Evolutionary conservation across 768 basidiomycete species (phyloP), one percentile per base, ranked within the genome.

Genomic region (Lyophyllum semitale): DNA sequence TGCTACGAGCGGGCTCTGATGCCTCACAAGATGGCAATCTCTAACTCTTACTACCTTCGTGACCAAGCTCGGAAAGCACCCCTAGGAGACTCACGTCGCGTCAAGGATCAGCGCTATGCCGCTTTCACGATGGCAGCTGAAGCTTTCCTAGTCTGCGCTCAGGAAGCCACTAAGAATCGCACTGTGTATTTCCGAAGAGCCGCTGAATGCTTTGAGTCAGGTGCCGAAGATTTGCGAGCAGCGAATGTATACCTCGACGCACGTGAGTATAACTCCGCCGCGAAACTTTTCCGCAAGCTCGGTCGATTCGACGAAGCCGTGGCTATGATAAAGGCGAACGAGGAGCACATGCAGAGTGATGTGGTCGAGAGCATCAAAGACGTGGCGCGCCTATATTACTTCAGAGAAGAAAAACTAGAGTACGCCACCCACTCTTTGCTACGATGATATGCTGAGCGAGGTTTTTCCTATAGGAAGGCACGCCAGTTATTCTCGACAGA

Each of bases 261-360:
- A 2, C 62, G 70, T 25, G 74, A 80, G 43, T 85, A 73, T 52
- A 70, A 72, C 3, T 57, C 66, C 2, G 77, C 81, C 1, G 80
- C 79, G 1, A 68, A 71, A 52, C 67, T 73, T n/a, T 87, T 77
- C 53, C 73, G 80, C n/a, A 76, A 81, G 51, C 68, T 70, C 0
- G 79, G 77, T 1, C 63, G 63, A 30, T 85, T 87, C 46, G 81
- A 83, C 42, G 75, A 85, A 42, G 84, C 84, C 0, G 69, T 84
- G 0, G 61, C 70, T 3, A 68, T 86, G 12, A 71, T 87, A 13
- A 57, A 72, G 18, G 42, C 55, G 0, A 63, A 83, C 55, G 35
- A 63, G 11, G 42, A 57, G 1, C 51, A 66, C 4, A 71, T 85
- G 22, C 55, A 70, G 1, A 25, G 44, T 1, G 63, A 62, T 0